Base-by-base conservation (phyloP, 768 basidiomycete species). In the Boletus huronensis region DNA sequence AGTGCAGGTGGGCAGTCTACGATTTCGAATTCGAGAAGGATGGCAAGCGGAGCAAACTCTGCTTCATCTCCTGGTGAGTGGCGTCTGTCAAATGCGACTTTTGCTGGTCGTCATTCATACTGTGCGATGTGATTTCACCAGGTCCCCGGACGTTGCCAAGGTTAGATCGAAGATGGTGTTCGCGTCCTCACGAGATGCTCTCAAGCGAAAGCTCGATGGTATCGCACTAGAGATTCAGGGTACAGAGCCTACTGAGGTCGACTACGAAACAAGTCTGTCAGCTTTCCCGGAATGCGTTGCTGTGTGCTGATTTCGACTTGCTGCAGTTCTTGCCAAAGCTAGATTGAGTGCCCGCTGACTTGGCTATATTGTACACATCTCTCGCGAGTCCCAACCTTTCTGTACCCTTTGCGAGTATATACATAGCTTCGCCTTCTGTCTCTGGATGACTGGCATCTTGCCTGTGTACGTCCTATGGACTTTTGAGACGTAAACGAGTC, bases 151-250 rank as follows among this genome's bases (percentile, higher is more conserved):
- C 64, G 70, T 68, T 21, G 85, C 93, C 41, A 89, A 83, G 77
- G 78, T 96, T 71, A 94, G 85, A 76, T 73, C 80, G 68, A 98
- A 95, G 87, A 98, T 98, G 95, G 67, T 97, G 63, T 89, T 82
- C 72, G 88, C 96, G n/a, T 85, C 92, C 23, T 98, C 96, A 48
- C 88, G 85, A 69, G 90, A 93, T 14, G 88, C 87, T 6, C 73
- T 99, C 52, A 82, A 83, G 66, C 81, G 80, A 54, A 65, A 78
- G 29, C 81, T 98, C 21, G 82, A 81, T n/a, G 96, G 95, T 41
- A 81, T 97, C 65, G 76, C 81, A 2, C 58, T 81, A 46, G 94
- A 98, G 73, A 80, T 98, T 58, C 95, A 98, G 73, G 95, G 82
- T 52, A 94, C 90, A 46, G 92, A 91, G 36, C 70, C 55, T 54